Conservation (phyloP, 2,329 filamentous ascomycete species). For the Lachnellula occidentalis region DNA sequence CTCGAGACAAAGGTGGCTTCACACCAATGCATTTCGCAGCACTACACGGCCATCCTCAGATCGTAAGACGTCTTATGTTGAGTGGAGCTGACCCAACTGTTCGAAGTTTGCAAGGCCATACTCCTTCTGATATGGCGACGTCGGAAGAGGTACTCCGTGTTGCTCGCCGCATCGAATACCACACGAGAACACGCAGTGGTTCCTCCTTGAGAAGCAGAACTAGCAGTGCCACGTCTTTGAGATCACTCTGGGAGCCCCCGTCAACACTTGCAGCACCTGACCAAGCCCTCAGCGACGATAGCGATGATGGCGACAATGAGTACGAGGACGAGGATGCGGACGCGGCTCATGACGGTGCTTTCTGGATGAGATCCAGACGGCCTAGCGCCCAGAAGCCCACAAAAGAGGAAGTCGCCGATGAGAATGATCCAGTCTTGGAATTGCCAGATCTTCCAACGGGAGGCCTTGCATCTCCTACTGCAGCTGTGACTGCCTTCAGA, state of each 20-base stretch:
- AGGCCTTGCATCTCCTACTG: slow-evolving; percentile 46
- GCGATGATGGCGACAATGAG: slow-evolving; percentile 38
- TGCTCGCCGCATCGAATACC: slow-evolving; percentile 55
- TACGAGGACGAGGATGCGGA: slow-evolving; percentile 31
- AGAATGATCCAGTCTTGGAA: slow-evolving; percentile 24
- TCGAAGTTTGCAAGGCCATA: slow-evolving; percentile 64
- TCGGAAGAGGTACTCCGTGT: slow-evolving; percentile 59
- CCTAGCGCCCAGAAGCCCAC: slow-evolving; percentile 24
- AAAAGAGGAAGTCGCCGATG: slow-evolving; percentile 12
- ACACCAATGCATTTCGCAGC: slow-evolving; percentile 78
- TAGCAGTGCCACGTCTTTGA: slow-evolving; percentile 62
- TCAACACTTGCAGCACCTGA: slow-evolving; percentile 34
- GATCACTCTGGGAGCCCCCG: slow-evolving; percentile 60
- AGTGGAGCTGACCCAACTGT: slow-evolving; percentile 67
- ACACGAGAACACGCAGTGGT: slow-evolving; percentile 62
- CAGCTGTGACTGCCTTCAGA: slow-evolving; percentile 63
- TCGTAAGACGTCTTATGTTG: slow-evolving; percentile 68
- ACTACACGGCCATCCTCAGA: slow-evolving; percentile 68
- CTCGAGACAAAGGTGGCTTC: slow-evolving; percentile 72
- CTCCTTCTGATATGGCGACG: slow-evolving; percentile 64
- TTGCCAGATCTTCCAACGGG: slow-evolving; percentile 16
- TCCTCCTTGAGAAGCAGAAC: slow-evolving; percentile 52
- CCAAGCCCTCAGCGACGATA: slow-evolving; percentile 39
- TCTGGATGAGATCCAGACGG: slow-evolving; percentile 32
- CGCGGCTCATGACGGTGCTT: slow-evolving; percentile 26